Evolutionary conservation across 345 rosid species (phyloP).

Genomic region (Dipteronia dyeriana): DNA sequence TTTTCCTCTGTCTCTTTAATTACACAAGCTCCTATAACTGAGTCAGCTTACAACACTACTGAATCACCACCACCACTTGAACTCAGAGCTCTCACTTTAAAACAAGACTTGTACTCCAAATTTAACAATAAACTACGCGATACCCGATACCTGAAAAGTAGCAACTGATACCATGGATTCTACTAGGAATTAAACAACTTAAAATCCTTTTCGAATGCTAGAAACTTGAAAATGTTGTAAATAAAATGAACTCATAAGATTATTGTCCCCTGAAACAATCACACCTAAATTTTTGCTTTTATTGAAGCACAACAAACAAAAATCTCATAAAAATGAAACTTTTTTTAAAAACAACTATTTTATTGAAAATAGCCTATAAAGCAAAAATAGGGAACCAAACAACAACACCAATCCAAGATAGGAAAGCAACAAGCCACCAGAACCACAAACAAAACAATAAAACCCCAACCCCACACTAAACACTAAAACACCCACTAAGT

Average conservation of each 20-base stretch:
- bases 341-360: no score
- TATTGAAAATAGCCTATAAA: no score
- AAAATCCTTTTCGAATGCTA: not conserved
- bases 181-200: not conserved
- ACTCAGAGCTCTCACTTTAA: slow-evolving; percentile 52
- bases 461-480: no score
- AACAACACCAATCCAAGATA: no score
- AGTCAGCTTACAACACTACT: slow-evolving; percentile 32
- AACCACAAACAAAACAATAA: no score
- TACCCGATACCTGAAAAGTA: slow-evolving; percentile 19
- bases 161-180: slow-evolving; percentile 37
- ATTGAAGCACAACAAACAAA: not conserved
- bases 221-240: not conserved
- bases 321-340: not conserved
- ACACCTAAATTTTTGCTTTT: slow-evolving; percentile 20
- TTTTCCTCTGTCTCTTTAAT: slow-evolving; percentile 28
- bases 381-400: no score
- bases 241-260: not conserved
- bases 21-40: slow-evolving; percentile 35
- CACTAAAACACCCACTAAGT: no score
- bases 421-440: no score
- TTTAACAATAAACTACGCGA: slow-evolving; percentile 14
- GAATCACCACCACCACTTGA: slow-evolving; percentile 34
- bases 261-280: slow-evolving; percentile 4
- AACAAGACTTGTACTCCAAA: slow-evolving; percentile 29